phyloP scores from a whole-genome alignment of 2,329 filamentous ascomycete species.

The Elsinoe fawcettii region DNA sequence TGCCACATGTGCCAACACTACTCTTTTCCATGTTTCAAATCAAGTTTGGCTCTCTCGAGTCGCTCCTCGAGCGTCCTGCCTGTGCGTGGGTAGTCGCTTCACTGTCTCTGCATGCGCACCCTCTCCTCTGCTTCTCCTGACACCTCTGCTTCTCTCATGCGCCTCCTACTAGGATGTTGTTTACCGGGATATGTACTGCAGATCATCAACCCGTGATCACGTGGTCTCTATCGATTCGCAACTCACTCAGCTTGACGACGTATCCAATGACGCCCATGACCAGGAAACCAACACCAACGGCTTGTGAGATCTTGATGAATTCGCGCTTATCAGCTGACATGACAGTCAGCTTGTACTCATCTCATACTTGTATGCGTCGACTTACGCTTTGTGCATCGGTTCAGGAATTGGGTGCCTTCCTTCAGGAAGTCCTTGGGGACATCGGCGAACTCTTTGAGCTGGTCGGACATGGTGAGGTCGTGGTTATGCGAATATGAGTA shows the following conservation, averaged over 20 bases:
- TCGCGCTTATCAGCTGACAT: conserved; percentile 48
- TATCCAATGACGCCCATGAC: conserved; percentile 65
- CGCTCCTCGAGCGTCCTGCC: neutral
- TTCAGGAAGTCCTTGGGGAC: conserved; percentile 57
- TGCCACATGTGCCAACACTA: neutral
- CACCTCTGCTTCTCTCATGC: conserved; percentile 40
- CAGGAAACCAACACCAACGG: conserved; percentile 61
- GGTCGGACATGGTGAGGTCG: conserved; percentile 53
- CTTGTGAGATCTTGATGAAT: conserved; percentile 54
- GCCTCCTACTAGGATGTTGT: conserved; percentile 61
- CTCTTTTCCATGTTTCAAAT: neutral
- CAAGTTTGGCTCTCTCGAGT: neutral
- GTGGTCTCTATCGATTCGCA: neutral
- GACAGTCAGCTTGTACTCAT: neutral
- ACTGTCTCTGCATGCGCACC: too few species aligned
- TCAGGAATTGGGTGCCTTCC: conserved; percentile 44
- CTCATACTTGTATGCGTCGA: conserved; percentile 2
- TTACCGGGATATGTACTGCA: conserved; percentile 60
- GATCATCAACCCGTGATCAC: neutral
- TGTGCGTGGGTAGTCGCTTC: neutral
- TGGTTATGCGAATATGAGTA: neutral
- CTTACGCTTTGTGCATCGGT: conserved; percentile 43
- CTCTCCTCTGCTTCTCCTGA: neutral
- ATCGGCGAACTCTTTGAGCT: conserved; percentile 63
- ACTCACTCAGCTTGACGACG: conserved; percentile 60